phyloP scores from a whole-genome alignment of 106 monocot genomes.

The Acanthochlamys bracteata region DNA sequence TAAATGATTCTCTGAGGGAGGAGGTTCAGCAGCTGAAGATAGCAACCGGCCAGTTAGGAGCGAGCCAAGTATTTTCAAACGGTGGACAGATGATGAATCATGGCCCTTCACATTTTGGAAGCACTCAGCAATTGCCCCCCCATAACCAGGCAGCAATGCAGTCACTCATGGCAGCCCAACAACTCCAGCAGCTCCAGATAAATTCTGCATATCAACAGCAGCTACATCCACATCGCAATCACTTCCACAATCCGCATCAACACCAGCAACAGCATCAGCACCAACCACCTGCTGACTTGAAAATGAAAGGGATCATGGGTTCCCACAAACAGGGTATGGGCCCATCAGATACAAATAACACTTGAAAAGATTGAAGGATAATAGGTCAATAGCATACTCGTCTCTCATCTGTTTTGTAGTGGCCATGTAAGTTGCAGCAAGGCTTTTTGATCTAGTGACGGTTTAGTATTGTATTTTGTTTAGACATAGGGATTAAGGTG shows the following conservation, averaged over 20 bases:
- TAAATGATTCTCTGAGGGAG: slow-evolving; percentile 58
- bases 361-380: neutral
- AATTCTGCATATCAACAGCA: no score
- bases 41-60: slow-evolving; percentile 20
- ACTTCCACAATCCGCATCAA: slow-evolving; percentile 44
- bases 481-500: no score
- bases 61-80: slow-evolving; percentile 34
- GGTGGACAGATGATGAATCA: slow-evolving; percentile 37
- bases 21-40: slow-evolving; percentile 69
- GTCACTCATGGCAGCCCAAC: slow-evolving; percentile 46
- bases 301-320: slow-evolving; percentile 2
- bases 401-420: no score
- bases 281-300: neutral
- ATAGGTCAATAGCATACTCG: no score
- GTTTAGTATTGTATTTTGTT: no score
- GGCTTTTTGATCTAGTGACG: no score
- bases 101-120: slow-evolving; percentile 22
- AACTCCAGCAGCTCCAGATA: slow-evolving; percentile 69
- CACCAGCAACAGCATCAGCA: slow-evolving; percentile 19
- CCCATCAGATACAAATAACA: neutral
- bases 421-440: no score
- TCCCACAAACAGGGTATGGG: neutral
- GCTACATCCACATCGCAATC: no score
- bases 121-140: slow-evolving; percentile 32
- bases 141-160: slow-evolving; percentile 53